Evolutionary conservation across 129 eudicot genomes (phyloP), one percentile per base, ranked within the genome.

Genomic region (Pulicaria dysenterica): DNA sequence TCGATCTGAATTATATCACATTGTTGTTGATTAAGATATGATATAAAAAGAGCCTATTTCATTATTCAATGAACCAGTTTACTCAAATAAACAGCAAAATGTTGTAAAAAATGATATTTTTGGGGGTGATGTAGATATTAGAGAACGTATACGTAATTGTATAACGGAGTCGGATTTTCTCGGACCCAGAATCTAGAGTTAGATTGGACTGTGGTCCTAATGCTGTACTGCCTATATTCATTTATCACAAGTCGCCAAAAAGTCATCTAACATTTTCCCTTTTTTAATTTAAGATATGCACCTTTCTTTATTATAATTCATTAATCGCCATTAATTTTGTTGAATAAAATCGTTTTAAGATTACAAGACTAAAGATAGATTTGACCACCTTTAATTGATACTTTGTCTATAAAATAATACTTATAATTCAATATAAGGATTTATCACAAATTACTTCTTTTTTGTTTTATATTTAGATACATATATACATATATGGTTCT

Each of bases 171-270:
- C 67, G 58, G 67, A 70, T 70, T 62, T 78, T 70, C 3, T 62
- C 65, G 57, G 75, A 64, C 67, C 67, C 67, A 70, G 64, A 69
- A 77, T 77, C 81, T 70, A 61, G 76, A 70, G 72, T 70, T 70
- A 31, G 82, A 78, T 62, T 78, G 67, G 51, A 63, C 3, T 70
- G 50, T 77, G 76, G 82, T 70, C 82, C 82, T 62, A 62, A 70
- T 68, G 55, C 9, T 50, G 82, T 62, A 64, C 77, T 49, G 34
- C 51, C 75, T 42, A 69, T 76, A 40, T 75, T 69, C 71, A 60
- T 77, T 43, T 42, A 61, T 53, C 72, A 51, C 66, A 70, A 70
- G 14, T 70, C 9, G 67, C 72, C 82, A 70, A 70, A 75, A 69
- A 69, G 62, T 38, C 72, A 10, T 61, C 39, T 62, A 62, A 24